A percentile compares a stretch with the other conserved stretches of the same genome.
phyloP scores from a whole-genome alignment of 2,329 filamentous ascomycete genomes.

The Neofusicoccum cordaticola region DNA sequence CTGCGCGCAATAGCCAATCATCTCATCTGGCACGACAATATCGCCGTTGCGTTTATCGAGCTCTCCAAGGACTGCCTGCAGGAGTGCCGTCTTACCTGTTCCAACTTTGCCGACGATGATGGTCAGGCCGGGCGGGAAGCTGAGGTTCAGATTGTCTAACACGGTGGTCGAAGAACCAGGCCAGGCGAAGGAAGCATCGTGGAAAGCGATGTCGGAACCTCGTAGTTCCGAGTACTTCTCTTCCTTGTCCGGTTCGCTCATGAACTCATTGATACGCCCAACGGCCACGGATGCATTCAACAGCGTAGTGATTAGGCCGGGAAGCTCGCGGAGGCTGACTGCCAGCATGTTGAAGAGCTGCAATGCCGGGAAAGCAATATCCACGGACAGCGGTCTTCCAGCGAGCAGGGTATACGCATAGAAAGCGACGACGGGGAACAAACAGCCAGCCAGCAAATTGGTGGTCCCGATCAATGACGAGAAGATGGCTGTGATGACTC shows the following conservation, averaged over 20 bases:
- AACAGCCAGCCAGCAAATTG: constrained; percentile 67
- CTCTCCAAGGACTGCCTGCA: constrained; percentile 60
- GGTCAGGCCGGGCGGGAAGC: constrained; percentile 56
- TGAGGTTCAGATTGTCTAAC: constrained; percentile 53
- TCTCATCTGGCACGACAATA: constrained; percentile 53
- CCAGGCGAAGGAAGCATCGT: constrained; percentile 73
- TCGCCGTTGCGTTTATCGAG: constrained; percentile 53
- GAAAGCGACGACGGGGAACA: constrained; percentile 79
- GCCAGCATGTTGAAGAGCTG: constrained; percentile 78
- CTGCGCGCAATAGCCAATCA: constrained; percentile 63
- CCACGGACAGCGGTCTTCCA: constrained; percentile 66
- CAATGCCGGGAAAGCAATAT: constrained; percentile 82
- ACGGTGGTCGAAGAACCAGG: constrained; percentile 63
- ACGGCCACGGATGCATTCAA: constrained; percentile 83
- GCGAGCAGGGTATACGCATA: constrained; percentile 75
- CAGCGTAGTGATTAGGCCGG: constrained; percentile 69
- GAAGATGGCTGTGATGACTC: constrained; percentile 63
- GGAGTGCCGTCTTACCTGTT: constrained; percentile 60
- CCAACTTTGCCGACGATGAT: constrained; percentile 64
- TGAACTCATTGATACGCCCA: constrained; percentile 78
- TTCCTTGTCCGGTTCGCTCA: constrained; percentile 77
- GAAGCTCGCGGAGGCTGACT: constrained; percentile 69
- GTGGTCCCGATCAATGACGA: constrained; percentile 62
- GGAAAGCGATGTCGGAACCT: constrained; percentile 50
- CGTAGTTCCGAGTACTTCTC: constrained; percentile 42